Percentiles rank a stretch among this genome's conserved stretches.
Conservation (phyloP, 148 eudicot genomes). For the Rhododendron simsii region DNA sequence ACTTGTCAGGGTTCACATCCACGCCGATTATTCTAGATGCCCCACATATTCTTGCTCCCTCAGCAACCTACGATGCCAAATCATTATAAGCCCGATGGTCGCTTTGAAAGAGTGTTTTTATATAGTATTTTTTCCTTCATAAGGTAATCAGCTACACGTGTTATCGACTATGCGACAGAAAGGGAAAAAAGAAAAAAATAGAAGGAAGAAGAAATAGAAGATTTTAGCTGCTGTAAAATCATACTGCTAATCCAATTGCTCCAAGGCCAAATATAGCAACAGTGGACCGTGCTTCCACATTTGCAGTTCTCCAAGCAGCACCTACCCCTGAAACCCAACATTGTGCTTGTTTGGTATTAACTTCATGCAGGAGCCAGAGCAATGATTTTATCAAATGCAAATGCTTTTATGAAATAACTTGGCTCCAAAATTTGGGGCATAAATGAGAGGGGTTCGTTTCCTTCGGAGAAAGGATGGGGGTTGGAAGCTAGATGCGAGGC, state of each 20-base stretch:
- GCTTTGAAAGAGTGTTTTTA: background rate
- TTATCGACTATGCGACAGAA: background rate
- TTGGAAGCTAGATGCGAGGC: background rate
- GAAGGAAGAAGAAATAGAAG: background rate
- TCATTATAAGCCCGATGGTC: background rate
- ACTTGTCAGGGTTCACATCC: slow-evolving; percentile 72
- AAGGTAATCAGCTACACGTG: background rate
- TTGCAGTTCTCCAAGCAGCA: slow-evolving; percentile 80
- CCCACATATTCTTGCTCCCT: slow-evolving; percentile 83
- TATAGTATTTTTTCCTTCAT: background rate
- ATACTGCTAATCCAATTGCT: slow-evolving; percentile 86
- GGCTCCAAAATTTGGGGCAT: background rate
- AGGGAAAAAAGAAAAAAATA: no score
- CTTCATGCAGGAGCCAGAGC: background rate
- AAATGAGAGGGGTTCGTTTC: background rate
- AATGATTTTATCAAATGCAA: background rate
- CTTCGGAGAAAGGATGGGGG: background rate
- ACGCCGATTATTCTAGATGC: slow-evolving; percentile 86
- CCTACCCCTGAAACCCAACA: slow-evolving; percentile 65
- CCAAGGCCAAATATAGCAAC: slow-evolving; percentile 91
- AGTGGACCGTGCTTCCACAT: slow-evolving; percentile 75
- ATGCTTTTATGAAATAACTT: background rate
- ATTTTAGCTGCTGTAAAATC: background rate
- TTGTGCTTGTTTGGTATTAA: background rate
- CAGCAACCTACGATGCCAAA: slow-evolving; percentile 58